phyloP scores from a whole-genome alignment of 108 stramenopile genomes.

The Thalassiosira profunda region DNA sequence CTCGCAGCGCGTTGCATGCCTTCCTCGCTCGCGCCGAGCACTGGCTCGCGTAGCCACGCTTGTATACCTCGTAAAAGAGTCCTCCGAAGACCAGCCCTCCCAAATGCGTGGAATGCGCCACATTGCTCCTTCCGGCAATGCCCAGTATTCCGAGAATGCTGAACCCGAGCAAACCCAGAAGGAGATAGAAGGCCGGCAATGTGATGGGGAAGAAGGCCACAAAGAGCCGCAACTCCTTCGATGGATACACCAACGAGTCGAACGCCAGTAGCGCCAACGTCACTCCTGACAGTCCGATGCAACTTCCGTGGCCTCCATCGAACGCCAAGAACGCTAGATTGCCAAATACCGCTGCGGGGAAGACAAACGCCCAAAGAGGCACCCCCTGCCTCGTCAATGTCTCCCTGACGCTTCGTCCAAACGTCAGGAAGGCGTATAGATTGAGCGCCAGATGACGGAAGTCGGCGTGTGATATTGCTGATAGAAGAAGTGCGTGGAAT shows the following conservation, averaged over 20 bases:
- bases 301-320: conserved; percentile 38
- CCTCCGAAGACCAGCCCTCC: conserved; percentile 79
- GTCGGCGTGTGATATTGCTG: conserved; percentile 68
- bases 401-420: conserved; percentile 51
- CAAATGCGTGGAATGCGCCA: conserved; percentile 80
- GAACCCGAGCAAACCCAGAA: conserved; percentile 42
- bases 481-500: conserved; percentile 48
- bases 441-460: conserved; percentile 66
- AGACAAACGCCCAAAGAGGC: conserved; percentile 58
- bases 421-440: conserved; percentile 52
- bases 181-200: conserved; percentile 55
- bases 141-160: conserved; percentile 54
- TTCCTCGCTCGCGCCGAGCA: conserved; percentile 19
- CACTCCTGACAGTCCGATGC: conserved; percentile 76
- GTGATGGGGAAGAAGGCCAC: conserved; percentile 62
- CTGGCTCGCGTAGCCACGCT: conserved; percentile 33
- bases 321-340: conserved; percentile 37
- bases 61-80: conserved; percentile 61
- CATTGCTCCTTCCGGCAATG: conserved; percentile 23
- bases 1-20: neutral
- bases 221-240: conserved; percentile 50
- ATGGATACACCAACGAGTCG: conserved; percentile 54
- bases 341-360: conserved; percentile 52
- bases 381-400: conserved; percentile 16
- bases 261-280: conserved; percentile 70